Base-by-base conservation (phyloP, 768 basidiomycete species). In the Ramaria sp. region DNA sequence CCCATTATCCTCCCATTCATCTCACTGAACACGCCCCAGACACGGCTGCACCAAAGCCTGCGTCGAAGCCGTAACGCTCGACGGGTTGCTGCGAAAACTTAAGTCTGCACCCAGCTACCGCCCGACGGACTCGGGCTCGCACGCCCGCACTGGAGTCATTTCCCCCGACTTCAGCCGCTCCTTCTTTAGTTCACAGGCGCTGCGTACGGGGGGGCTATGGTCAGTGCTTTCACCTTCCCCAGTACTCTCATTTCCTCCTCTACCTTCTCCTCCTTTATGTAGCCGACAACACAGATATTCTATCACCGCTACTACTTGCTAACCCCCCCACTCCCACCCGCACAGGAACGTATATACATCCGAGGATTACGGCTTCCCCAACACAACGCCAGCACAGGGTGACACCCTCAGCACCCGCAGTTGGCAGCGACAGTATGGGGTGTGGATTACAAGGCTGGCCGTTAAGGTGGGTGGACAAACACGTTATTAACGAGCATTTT, bases 311-410 rank as follows among this genome's bases (percentile, higher is more conserved):
- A 38, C 34, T n/a, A 20, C 41, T 9, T 43, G 4, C 38, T 13
- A 4, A 41, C 4, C 22, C 19, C 22, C 3, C 27, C 27, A 5
- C 27, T 15, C 19, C 12, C 17, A 30, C 19, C 20, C 17, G 10
- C 4, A 10, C 31, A 56, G 54, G 54, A 13, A 41, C 2, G 20
- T 4, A n/a, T 27, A 41, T 15, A 48, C 19, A 13, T 15, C 11
- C 30, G 51, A n/a, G 54, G 63, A 63, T 51, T 63, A 63, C 57
- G 54, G 27, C 1, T 54, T 20, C 13, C 24, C 48, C 15, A 58
- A 33, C n/a, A 63, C 63, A 12, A 51, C 30, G 11, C 63, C 61
- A 3, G 39, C 53, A 20, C 22, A 43, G 15, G 63, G 63, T 13
- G 63, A 63, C 13, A 43, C 46, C 38, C 43, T 19, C 30, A 11